Evolutionary conservation across 768 basidiomycete species (phyloP).

Genomic region (Cystofilobasidium macerans): DNA sequence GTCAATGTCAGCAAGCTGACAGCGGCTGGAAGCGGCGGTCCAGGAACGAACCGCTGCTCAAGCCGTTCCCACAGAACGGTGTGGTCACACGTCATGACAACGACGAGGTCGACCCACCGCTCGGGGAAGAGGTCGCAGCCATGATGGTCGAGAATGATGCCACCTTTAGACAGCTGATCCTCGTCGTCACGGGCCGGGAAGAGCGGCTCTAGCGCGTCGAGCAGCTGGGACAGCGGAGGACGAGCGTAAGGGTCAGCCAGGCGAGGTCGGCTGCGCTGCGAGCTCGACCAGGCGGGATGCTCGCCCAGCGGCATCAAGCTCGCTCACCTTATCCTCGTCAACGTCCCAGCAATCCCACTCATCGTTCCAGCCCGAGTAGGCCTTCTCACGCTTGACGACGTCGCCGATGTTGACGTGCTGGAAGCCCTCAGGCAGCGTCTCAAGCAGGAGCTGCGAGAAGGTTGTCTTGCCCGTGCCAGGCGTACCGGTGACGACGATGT

Average conservation of each 20-base stretch:
- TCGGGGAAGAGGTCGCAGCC: conserved; percentile 89
- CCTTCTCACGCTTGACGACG: conserved; percentile 65
- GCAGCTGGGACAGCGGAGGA: conserved; percentile 45
- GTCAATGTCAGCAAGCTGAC: not conserved
- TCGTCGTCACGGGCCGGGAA: conserved; percentile 14
- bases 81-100: conserved; percentile 84
- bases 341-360: conserved; percentile 93
- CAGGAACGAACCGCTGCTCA: conserved; percentile 64
- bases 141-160: conserved; percentile 87
- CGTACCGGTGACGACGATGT: conserved; percentile 40
- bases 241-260: not conserved
- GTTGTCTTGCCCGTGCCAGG: conserved; percentile 82
- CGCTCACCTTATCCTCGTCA: conserved; percentile 83
- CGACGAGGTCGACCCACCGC: conserved; percentile 89
- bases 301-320: conserved; percentile 9
- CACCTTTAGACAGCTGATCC: conserved; percentile 43
- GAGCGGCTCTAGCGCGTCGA: conserved; percentile 71
- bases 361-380: conserved; percentile 77
- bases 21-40: too few species aligned
- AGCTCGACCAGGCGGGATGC: not conserved
- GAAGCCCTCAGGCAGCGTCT: conserved; percentile 32
- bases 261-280: not conserved
- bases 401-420: conserved; percentile 83
- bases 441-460: conserved; percentile 69
- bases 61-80: conserved; percentile 75